Base-by-base conservation (phyloP, 176 grass and related monocot genomes). In the Metroxylon sagu region DNA sequence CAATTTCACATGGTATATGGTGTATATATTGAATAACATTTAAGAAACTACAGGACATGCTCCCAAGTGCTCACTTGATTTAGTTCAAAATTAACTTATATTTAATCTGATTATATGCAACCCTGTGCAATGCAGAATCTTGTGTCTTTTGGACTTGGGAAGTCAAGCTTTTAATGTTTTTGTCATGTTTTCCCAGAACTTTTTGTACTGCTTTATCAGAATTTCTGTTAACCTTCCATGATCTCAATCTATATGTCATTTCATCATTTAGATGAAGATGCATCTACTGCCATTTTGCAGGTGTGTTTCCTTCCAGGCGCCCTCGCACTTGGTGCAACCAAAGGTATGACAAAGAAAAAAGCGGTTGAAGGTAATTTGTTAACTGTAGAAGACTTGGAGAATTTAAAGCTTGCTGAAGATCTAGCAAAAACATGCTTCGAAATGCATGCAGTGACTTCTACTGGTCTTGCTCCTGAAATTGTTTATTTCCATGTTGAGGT, bases 261-360 rank as follows among this genome's bases (percentile, higher is more conserved):
- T 77, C 16, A 70, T 82, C 5, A 23, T 54, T 43, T 43, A 43
- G 0, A 43, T 43, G 35, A 6, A 43, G 35, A 12, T 43, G 35
- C 7, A 43, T 43, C 7, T 43, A 3, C 35, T 14, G 35, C 35
- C 35, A 2, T 43, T 75, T 75, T 72, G 59, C 65, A 97, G 93
- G 93, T 91, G 29, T 97, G 93, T 83, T 97, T 97, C 62, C 87
- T 97, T 76, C 93, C 92, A 39, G 93, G 93, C 52, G 85, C 84
- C 61, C 83, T 97, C 68, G 93, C 92, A 63, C 81, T 97, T 18
- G 84, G 93, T 70, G 84, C 93, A 65, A 97, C 93, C 59, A 97
- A 88, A 76, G 92, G 93, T 82, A 72, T 85, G 43, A 85, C 93
- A 56, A 97, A 85, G 79, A 85, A 83, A 63, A 83, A 80, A 49